Conservation (phyloP, 2,329 filamentous ascomycete species). For the Ophiocordyceps camponoti-floridani region DNA sequence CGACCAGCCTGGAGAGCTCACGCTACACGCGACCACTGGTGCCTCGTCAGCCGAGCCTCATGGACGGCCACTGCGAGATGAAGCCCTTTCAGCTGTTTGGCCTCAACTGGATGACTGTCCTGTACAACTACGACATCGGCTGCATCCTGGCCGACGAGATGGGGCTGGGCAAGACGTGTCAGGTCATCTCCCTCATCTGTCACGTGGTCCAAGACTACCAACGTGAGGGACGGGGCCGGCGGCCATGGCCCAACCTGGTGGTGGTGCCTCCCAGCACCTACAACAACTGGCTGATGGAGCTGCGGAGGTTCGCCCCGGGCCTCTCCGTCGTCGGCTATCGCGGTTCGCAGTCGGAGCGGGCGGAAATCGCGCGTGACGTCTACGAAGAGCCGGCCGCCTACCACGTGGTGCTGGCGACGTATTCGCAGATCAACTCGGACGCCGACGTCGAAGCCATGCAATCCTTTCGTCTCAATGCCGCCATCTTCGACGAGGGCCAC, state of each 20-base stretch:
- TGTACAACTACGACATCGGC: conserved; percentile 64
- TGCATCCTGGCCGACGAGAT: conserved; percentile 96
- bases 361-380: conserved; percentile 45
- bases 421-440: conserved; percentile 36
- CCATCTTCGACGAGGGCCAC: conserved; percentile 88
- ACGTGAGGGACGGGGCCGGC: conserved; percentile 6
- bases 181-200: conserved; percentile 82
- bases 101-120: conserved; percentile 79
- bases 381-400: conserved; percentile 49
- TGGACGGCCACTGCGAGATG: conserved; percentile 60
- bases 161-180: conserved; percentile 91
- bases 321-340: conserved; percentile 55
- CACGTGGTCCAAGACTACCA: conserved; percentile 54
- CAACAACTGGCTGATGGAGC: conserved; percentile 91
- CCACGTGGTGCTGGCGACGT: conserved; percentile 41
- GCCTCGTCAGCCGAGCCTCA: conserved; percentile 50
- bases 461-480: conserved; percentile 29
- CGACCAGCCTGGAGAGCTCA: conserved; percentile 17
- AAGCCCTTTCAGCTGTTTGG: conserved; percentile 92
- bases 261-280: conserved; percentile 86
- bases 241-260: conserved; percentile 58
- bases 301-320: conserved; percentile 66
- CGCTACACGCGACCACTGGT: conserved; percentile 25
- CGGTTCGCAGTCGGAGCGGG: conserved; percentile 49
- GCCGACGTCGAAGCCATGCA: conserved; percentile 33